Evolutionary conservation across 192 early-diverging fungal species (phyloP), one percentile per base, ranked within the genome.

Genomic region (Diversispora epigaea): DNA sequence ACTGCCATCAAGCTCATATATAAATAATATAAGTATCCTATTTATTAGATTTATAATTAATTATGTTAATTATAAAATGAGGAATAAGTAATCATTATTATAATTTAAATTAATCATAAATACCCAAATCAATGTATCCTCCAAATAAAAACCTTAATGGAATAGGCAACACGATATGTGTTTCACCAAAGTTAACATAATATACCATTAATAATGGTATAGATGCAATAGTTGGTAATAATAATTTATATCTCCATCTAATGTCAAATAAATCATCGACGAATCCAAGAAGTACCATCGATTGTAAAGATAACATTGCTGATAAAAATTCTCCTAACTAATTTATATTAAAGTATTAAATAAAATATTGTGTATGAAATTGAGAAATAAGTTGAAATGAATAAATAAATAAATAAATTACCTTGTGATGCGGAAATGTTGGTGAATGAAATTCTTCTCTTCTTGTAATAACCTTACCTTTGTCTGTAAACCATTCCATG

Each of bases 181-280:
- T 95, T 14, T 89, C 90, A 62, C 94, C 94, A 78, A 90, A 90
- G 32, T 93, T 95, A 2, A 96, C 92, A 77, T 90, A 93, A 78
- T 99, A 98, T 1, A 98, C 94, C 76, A 95, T 93, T 60, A 99
- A 85, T 21, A 98, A 80, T 12, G 98, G 98, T 45, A 98, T 89
- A 0, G 94, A 92, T 0, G 98, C 96, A 60, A 98, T 88, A 0
- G 93, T 88, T 10, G 98, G 96, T 68, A 99, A 87, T 81, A 92
- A 88, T 54, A 99, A 89, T 81, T 99, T 99, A 81, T 95, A 93
- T 54, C 96, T 80, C 98, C 98, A 98, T 32, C 93, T 81, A 71
- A 99, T 90, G 82, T 97, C 92, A 72, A 99, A 87, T 14, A 99
- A 93, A 78, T 99, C 98, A 81, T 99, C 98, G 21, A 95, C 96